These are phyloP conservation scores for Diospyros lotus DNA, from an alignment of 148 eudicot species.

Conservation along the genomic window DNA sequence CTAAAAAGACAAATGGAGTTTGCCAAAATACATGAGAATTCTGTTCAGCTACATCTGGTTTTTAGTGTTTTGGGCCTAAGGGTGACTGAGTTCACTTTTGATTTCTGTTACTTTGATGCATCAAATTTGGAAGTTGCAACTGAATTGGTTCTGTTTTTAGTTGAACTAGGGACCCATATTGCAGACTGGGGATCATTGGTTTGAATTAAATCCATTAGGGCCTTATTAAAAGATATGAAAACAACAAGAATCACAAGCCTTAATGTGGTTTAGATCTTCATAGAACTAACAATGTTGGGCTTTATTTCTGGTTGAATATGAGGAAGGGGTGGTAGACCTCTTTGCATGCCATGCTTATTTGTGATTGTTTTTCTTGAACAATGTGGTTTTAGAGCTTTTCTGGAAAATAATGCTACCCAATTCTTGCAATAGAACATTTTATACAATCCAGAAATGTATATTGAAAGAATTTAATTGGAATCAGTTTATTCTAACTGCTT, in stretches of 20 bases:
- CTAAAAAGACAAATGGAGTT: too few relatives aligned
- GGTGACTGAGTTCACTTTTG: too few relatives aligned
- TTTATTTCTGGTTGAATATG: background rate
- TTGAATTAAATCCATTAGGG: background rate
- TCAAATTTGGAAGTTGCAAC: background rate
- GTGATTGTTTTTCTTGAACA: background rate
- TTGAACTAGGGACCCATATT: background rate
- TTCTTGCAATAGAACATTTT: background rate
- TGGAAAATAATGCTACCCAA: background rate
- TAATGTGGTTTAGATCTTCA: too few relatives aligned
- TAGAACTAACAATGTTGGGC: too few relatives aligned
- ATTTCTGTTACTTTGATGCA: background rate
- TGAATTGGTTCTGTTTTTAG: background rate
- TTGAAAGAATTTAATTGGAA: background rate
- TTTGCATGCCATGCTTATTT: background rate
- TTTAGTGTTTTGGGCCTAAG: background rate
- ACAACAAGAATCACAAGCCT: too few relatives aligned
- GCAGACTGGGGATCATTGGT: background rate
- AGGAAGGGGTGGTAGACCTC: background rate
- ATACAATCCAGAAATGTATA: background rate
- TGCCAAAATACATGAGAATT: background rate
- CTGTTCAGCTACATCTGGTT: background rate
- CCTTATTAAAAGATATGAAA: too few relatives aligned
- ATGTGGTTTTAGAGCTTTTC: background rate
- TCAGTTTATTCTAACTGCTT: background rate